Conservation (phyloP, 148 eudicot species). For the Dianthus caryophyllus region DNA sequence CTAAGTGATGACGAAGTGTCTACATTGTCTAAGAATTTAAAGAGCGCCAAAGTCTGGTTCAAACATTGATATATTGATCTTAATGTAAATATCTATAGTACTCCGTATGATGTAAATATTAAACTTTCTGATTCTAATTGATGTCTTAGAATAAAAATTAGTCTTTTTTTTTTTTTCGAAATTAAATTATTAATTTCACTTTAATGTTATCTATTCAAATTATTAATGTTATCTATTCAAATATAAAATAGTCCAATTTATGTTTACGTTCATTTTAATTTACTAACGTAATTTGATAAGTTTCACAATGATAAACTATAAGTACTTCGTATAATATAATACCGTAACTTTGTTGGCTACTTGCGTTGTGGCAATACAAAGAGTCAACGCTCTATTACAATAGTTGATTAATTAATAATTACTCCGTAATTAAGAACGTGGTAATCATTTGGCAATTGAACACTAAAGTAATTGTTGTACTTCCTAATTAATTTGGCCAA, state of each 20-base stretch:
- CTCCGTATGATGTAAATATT: not conserved
- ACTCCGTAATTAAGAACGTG: too few relatives aligned
- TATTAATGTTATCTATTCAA: too few relatives aligned
- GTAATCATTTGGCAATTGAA: constrained; percentile 14
- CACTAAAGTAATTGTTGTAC: not conserved
- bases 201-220: too few relatives aligned
- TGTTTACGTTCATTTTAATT: too few relatives aligned
- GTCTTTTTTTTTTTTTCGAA: too few relatives aligned
- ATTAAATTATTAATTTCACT: too few relatives aligned
- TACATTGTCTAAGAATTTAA: constrained; percentile 32
- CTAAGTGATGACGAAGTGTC: constrained; percentile 38
- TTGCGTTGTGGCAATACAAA: not conserved
- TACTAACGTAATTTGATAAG: too few relatives aligned
- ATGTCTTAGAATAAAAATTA: too few relatives aligned
- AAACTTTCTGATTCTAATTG: too few relatives aligned
- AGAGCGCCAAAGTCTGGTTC: constrained; percentile 36
- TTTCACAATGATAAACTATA: too few relatives aligned
- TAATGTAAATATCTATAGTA: not conserved
- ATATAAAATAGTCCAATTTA: too few relatives aligned
- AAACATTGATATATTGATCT: constrained; percentile 1
- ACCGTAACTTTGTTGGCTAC: not conserved
- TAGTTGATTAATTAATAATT: not conserved
- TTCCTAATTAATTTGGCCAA: not conserved
- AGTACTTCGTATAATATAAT: too few relatives aligned
- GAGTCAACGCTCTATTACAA: constrained; percentile 3